Evolutionary conservation across 495 filamentous ascomycete species (phyloP).

Genomic region (Xylaria scruposa): DNA sequence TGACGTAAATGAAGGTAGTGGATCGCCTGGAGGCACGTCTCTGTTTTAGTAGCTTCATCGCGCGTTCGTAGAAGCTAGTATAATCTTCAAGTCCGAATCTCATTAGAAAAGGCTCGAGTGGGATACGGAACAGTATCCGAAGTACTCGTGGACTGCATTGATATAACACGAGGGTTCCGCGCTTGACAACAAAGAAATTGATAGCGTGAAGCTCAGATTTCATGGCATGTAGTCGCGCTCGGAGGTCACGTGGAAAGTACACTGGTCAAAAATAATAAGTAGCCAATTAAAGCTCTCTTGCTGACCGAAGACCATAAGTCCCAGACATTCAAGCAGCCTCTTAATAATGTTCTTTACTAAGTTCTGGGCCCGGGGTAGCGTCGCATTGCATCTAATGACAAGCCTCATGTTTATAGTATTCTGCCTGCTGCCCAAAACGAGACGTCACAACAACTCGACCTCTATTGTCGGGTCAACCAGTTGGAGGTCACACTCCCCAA

Average conservation of each 20-base stretch:
- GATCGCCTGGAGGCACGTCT: background rate
- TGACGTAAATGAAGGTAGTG: background rate
- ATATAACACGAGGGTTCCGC: background rate
- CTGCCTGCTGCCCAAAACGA: background rate
- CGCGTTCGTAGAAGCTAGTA: background rate
- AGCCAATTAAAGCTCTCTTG: background rate
- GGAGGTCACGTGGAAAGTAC: background rate
- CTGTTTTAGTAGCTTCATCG: background rate
- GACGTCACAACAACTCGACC: background rate
- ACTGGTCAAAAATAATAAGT: background rate
- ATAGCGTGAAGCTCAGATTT: background rate
- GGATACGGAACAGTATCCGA: background rate
- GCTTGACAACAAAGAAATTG: background rate
- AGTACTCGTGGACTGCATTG: background rate
- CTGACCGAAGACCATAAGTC: background rate
- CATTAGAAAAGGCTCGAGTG: background rate
- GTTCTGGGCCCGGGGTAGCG: background rate
- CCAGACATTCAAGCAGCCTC: background rate
- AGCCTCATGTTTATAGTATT: background rate
- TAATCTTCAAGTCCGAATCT: background rate
- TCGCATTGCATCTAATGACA: background rate
- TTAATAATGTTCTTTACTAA: background rate
- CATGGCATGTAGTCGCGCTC: background rate
- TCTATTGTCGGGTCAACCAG: slow-evolving; percentile 1
- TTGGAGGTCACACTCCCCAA: background rate